Conservation (phyloP, 169 alveolate genomes). For the Toxoplasma gondii region DNA sequence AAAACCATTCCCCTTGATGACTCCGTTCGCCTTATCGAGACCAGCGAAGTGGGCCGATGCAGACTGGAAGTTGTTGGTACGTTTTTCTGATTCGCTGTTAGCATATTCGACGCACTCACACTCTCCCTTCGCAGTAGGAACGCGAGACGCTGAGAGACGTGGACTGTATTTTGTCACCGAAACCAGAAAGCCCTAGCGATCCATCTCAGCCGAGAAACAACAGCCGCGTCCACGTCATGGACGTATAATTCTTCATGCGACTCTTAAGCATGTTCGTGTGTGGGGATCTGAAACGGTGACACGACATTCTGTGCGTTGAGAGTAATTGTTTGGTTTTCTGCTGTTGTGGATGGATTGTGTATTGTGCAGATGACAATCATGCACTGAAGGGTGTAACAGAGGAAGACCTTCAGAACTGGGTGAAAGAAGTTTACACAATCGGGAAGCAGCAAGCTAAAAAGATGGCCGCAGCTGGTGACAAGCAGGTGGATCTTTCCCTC, state of each 20-base stretch:
- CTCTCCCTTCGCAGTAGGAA: too few species aligned
- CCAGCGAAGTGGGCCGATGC: constrained; percentile 72
- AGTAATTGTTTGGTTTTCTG: too few species aligned
- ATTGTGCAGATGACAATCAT: constrained; percentile 60
- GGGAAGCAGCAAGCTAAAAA: constrained; percentile 58
- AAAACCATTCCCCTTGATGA: constrained; percentile 70
- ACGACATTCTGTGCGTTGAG: too few species aligned
- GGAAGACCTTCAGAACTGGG: constrained; percentile 70
- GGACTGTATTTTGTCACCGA: not conserved
- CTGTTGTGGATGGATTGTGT: not conserved
- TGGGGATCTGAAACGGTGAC: too few species aligned
- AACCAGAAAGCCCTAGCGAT: too few species aligned
- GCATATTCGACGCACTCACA: too few species aligned
- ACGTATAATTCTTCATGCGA: too few species aligned
- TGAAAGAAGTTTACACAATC: constrained; percentile 63
- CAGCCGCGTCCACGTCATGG: too few species aligned
- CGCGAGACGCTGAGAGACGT: not conserved
- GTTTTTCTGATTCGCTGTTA: not conserved
- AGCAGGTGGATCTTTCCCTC: constrained; percentile 66
- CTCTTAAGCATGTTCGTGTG: too few species aligned
- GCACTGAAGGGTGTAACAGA: constrained; percentile 58
- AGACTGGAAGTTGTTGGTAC: constrained; percentile 69
- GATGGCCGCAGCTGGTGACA: constrained; percentile 65
- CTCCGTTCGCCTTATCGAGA: constrained; percentile 68
- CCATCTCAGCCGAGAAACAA: too few species aligned